These are phyloP conservation scores for Isochrysis galbana DNA, from an alignment of 78 protist species.

Conservation along the genomic window DNA sequence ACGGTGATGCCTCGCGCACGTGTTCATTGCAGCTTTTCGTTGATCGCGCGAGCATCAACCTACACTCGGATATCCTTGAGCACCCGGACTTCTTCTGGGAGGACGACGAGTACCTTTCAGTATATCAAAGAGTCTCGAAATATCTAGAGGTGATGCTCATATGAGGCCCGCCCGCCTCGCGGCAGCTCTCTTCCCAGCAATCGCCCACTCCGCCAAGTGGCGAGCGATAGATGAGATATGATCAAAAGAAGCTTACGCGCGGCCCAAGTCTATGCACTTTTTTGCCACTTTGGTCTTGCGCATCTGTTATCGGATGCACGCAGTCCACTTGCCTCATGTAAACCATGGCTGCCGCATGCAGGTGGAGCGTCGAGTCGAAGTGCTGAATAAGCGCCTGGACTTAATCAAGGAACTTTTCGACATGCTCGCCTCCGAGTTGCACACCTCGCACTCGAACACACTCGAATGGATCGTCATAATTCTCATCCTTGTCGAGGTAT, in stretches of 20 bases:
- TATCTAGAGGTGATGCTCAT: not conserved
- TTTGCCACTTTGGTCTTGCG: no score
- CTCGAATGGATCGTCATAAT: conserved; percentile 17
- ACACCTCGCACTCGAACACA: not conserved
- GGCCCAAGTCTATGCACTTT: no score
- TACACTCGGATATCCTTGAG: conserved; percentile 30
- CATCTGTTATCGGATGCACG: no score
- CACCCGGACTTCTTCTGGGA: not conserved
- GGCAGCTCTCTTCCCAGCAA: no score
- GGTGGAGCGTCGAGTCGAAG: not conserved
- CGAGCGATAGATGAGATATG: no score
- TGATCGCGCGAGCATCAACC: not conserved
- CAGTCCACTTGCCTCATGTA: no score
- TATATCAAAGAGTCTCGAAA: not conserved
- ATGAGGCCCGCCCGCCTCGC: not conserved
- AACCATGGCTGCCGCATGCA: not conserved
- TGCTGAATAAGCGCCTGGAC: conserved; percentile 31
- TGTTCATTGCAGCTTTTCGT: not conserved
- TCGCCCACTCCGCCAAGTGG: no score
- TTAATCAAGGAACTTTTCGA: conserved; percentile 6
- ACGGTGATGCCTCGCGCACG: not conserved
- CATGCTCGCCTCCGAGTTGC: not conserved
- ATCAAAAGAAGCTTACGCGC: no score
- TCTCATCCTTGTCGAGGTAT: conserved; percentile 21
- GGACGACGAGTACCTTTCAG: not conserved